phyloP scores from a whole-genome alignment of 768 basidiomycete species.

The Rhizopogon vinicolor region DNA sequence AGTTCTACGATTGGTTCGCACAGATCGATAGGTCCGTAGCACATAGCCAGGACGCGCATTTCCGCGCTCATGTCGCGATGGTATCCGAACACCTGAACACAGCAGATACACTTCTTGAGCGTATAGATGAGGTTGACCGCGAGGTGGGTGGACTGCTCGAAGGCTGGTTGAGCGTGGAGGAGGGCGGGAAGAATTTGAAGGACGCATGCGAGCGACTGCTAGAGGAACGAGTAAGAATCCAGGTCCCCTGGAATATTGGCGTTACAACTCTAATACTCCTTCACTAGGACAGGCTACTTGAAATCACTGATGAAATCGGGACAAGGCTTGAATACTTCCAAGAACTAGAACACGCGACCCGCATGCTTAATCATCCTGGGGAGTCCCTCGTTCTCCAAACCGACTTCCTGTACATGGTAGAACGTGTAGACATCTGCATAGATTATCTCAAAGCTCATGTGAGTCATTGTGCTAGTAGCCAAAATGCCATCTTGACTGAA shows the following conservation, averaged over 20 bases:
- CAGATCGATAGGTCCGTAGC: constrained; percentile 86
- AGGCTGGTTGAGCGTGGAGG: constrained; percentile 85
- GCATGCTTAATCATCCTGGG: constrained; percentile 92
- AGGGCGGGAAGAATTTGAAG: constrained; percentile 87
- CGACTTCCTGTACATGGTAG: constrained; percentile 95
- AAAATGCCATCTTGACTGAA: background rate
- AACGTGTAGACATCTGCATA: constrained; percentile 91
- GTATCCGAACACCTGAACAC: constrained; percentile 73
- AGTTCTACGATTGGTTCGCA: constrained; percentile 96
- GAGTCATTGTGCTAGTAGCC: constrained; percentile 21
- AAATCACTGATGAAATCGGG: constrained; percentile 79
- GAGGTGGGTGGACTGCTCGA: constrained; percentile 81
- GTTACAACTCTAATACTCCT: background rate
- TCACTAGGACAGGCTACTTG: constrained; percentile 67
- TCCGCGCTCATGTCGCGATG: constrained; percentile 76
- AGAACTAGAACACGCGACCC: constrained; percentile 88
- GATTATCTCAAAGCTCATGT: constrained; percentile 87
- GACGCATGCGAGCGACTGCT: constrained; percentile 87
- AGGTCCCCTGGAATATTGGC: background rate
- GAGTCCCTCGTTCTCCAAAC: constrained; percentile 86
- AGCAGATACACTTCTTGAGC: constrained; percentile 70
- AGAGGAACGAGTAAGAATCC: constrained; percentile 73
- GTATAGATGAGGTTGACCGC: constrained; percentile 66
- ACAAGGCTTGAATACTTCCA: constrained; percentile 87
- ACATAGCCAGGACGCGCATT: constrained; percentile 91